Evolutionary conservation across 2,329 filamentous ascomycete species (phyloP).

Genomic region (Botrytis hyacinthi): DNA sequence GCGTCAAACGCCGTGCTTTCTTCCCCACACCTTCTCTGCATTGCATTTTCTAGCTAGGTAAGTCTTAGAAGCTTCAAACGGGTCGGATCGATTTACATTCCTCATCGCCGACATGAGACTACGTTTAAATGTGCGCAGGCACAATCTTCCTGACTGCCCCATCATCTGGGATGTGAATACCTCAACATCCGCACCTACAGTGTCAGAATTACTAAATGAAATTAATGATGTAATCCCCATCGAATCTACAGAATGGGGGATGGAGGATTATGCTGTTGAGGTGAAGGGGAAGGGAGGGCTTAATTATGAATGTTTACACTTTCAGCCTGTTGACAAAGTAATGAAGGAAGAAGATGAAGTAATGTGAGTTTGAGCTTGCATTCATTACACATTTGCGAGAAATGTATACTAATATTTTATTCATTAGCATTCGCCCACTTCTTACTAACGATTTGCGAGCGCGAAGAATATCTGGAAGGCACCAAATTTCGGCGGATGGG

Average conservation of each 20-base stretch:
- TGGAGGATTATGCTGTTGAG: constrained; percentile 88
- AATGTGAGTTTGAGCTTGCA: constrained; percentile 52
- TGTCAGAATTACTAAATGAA: constrained; percentile 73
- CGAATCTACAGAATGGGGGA: constrained; percentile 75
- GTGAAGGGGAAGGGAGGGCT: constrained; percentile 54
- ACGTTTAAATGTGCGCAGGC: constrained; percentile 68
- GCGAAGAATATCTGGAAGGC: constrained; percentile 70
- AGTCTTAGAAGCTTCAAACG: not conserved
- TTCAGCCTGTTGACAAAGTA: constrained; percentile 65
- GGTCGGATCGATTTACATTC: constrained; percentile 17
- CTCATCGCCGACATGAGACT: constrained; percentile 58
- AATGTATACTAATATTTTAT: constrained; percentile 15
- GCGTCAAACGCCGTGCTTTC: not conserved
- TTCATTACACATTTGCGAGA: not conserved
- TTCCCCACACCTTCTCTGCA: constrained; percentile 13
- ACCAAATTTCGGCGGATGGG: constrained; percentile 77
- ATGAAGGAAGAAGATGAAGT: constrained; percentile 83
- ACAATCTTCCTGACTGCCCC: constrained; percentile 68
- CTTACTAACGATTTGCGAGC: constrained; percentile 70
- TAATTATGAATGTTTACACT: constrained; percentile 86
- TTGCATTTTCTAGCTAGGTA: not conserved
- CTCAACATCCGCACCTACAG: constrained; percentile 54
- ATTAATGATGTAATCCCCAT: constrained; percentile 80
- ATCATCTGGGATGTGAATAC: constrained; percentile 67
- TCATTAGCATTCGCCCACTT: constrained; percentile 70